Evolutionary conservation across 2,329 filamentous ascomycete genomes (phyloP).

Genomic region (Periconia sp.): DNA sequence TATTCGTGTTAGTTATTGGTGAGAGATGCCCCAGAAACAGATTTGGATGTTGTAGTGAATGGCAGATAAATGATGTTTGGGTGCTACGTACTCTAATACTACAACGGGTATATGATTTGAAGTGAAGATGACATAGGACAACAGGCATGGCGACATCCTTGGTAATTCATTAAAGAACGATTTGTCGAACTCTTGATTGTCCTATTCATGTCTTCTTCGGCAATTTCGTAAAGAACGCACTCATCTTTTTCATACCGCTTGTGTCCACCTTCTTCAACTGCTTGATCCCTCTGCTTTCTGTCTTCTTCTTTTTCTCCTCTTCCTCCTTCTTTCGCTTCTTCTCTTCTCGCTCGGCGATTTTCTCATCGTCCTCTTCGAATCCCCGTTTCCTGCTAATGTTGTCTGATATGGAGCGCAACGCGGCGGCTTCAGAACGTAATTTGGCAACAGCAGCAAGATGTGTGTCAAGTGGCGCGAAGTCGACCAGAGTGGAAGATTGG

Average conservation of each 20-base stretch:
- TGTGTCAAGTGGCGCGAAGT: constrained; percentile 71
- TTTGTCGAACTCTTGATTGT: too few relatives aligned
- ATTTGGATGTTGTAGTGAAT: too few relatives aligned
- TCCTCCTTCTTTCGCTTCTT: constrained; percentile 87
- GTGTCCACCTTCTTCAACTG: constrained; percentile 89
- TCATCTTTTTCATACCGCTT: constrained; percentile 95
- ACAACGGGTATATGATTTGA: background rate
- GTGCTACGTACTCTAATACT: background rate
- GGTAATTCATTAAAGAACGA: too few relatives aligned
- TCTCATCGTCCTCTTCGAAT: constrained; percentile 63
- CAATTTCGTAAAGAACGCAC: constrained; percentile 82
- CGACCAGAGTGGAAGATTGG: constrained; percentile 45
- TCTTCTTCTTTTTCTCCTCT: constrained; percentile 83
- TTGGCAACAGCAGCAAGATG: constrained; percentile 69
- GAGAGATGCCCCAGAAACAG: too few relatives aligned
- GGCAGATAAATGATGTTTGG: background rate
- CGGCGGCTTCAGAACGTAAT: constrained; percentile 70
- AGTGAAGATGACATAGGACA: background rate
- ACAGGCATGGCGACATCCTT: background rate
- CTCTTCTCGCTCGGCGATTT: constrained; percentile 63
- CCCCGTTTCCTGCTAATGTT: constrained; percentile 68
- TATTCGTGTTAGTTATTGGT: too few relatives aligned
- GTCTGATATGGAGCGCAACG: constrained; percentile 67
- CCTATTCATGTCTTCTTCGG: constrained; percentile 25
- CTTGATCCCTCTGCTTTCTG: constrained; percentile 73